Percentiles rank a stretch among this genome's conserved stretches.
phyloP scores from a whole-genome alignment of 768 basidiomycete genomes.

The Zangia roseola region DNA sequence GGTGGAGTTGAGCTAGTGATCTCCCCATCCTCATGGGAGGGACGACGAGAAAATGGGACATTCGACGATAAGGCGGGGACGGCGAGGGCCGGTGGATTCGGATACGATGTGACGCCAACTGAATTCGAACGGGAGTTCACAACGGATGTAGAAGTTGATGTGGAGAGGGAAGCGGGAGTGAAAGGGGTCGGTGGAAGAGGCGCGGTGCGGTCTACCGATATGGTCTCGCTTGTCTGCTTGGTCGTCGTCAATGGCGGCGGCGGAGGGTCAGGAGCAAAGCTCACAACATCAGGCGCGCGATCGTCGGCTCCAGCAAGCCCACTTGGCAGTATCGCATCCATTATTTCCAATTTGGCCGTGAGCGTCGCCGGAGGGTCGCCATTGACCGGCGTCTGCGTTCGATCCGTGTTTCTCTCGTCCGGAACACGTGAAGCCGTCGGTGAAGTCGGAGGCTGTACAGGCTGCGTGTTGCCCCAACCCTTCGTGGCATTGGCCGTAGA shows the following conservation, averaged over 20 bases:
- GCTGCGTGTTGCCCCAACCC: not conserved
- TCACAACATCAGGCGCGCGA: constrained; percentile 20
- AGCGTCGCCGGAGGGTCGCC: constrained; percentile 10
- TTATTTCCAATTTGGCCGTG: constrained; percentile 24
- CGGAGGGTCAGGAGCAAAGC: constrained; percentile 31
- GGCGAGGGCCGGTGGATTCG: not conserved
- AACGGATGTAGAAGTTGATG: constrained; percentile 22
- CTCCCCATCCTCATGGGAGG: constrained; percentile 54
- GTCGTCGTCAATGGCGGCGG: constrained; percentile 30
- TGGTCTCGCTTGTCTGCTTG: constrained; percentile 18
- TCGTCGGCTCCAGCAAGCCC: constrained; percentile 19
- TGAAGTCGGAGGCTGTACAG: not conserved
- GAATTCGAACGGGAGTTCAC: constrained; percentile 28
- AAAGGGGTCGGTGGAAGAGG: not conserved
- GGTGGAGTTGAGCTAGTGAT: constrained; percentile 40
- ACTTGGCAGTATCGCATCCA: constrained; percentile 22
- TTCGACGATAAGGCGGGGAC: constrained; percentile 5
- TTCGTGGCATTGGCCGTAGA: not conserved
- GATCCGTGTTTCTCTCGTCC: constrained; percentile 4
- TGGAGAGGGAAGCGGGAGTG: constrained; percentile 17
- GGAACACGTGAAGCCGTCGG: not conserved
- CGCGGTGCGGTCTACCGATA: not conserved
- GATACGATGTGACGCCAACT: constrained; percentile 13
- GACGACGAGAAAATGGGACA: constrained; percentile 23
- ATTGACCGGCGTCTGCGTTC: constrained; percentile 8